A percentile compares a stretch with the other conserved stretches of the same genome.
Conservation (phyloP, 192 early-diverging fungal species). For the Kickxella alabastrina region DNA sequence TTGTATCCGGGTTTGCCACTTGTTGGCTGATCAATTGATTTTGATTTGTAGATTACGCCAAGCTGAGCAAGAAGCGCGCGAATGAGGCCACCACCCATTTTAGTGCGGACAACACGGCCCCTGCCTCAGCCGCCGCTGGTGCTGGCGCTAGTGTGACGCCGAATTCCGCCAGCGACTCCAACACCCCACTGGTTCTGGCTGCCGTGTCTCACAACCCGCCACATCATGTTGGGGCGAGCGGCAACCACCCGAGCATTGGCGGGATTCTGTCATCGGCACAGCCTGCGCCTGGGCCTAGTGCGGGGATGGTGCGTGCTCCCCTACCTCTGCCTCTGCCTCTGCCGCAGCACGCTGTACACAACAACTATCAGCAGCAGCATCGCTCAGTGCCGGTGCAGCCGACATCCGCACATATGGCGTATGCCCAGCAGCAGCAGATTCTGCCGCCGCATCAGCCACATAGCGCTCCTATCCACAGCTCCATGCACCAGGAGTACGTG, state of each 20-base stretch:
- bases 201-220: constrained; percentile 1
- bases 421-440: neutral
- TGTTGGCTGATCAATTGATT: neutral
- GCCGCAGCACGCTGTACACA: too few species aligned
- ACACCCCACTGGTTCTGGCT: too few species aligned
- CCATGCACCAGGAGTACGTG: too few species aligned
- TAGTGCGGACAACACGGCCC: constrained; percentile 1
- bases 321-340: too few species aligned
- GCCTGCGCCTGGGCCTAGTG: too few species aligned
- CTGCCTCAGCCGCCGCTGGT: neutral
- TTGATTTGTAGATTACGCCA: constrained; percentile 47
- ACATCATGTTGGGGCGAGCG: neutral
- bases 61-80: constrained; percentile 53
- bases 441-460: neutral
- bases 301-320: too few species aligned
- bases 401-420: too few species aligned
- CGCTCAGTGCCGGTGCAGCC: too few species aligned
- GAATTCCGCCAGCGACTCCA: too few species aligned
- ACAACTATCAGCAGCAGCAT: too few species aligned
- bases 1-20: neutral
- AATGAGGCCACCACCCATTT: constrained; percentile 22
- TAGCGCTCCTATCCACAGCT: neutral
- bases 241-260: too few species aligned
- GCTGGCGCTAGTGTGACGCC: neutral
- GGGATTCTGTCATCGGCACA: too few species aligned